Conservation (phyloP, 257 asterid species). For the Capsicum rhomboideum region DNA sequence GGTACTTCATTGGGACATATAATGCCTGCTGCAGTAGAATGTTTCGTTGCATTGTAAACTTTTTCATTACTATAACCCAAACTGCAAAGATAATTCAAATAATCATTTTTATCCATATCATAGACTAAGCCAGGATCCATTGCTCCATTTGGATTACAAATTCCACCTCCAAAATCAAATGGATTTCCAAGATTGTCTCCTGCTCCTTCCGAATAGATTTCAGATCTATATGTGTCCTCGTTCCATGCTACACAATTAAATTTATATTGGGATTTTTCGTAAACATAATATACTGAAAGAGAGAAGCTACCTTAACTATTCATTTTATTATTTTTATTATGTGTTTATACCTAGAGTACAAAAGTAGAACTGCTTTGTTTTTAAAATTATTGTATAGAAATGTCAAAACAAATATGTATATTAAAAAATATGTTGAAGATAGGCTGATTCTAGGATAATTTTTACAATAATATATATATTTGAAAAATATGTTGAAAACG, state of each 20-base stretch:
- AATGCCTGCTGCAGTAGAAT: background rate
- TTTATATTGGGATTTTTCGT: background rate
- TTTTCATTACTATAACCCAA: slow-evolving; percentile 13
- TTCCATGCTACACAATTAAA: background rate
- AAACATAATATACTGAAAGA: background rate
- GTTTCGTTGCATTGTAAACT: background rate
- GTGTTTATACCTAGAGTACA: background rate
- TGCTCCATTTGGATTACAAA: slow-evolving; percentile 28
- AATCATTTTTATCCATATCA: slow-evolving; percentile 24
- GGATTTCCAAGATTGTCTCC: slow-evolving; percentile 24
- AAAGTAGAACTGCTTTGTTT: background rate
- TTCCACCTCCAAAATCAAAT: slow-evolving; percentile 40
- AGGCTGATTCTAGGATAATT: background rate
- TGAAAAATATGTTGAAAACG: background rate
- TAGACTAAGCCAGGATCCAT: slow-evolving; percentile 26
- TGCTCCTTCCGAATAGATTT: slow-evolving; percentile 11
- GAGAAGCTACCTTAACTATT: background rate
- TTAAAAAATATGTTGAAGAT: background rate
- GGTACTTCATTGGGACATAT: background rate
- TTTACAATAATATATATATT: background rate
- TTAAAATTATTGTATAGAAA: background rate
- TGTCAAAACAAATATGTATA: background rate
- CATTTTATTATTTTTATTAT: background rate
- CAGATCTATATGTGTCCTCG: background rate
- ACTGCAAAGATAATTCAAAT: slow-evolving; percentile 25